Evolutionary conservation across 2,329 filamentous ascomycete genomes (phyloP).

Genomic region (Drechslerella coelobrocha): DNA sequence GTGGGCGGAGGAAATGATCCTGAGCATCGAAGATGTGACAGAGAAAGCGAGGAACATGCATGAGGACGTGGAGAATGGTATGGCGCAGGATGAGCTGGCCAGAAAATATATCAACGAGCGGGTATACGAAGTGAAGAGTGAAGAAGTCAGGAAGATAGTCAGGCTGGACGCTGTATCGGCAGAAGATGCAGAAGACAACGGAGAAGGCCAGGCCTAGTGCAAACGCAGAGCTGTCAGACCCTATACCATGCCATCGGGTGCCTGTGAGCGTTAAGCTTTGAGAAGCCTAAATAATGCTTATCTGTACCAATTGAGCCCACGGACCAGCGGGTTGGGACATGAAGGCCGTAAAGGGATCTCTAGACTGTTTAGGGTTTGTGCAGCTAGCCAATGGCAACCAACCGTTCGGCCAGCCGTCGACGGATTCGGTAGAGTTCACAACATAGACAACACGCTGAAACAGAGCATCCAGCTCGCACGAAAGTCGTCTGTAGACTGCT

Average conservation of each 20-base stretch:
- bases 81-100: conserved; percentile 21
- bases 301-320: too few relatives aligned
- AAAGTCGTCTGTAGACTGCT: too few relatives aligned
- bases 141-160: conserved; percentile 25
- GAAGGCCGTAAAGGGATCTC: too few relatives aligned
- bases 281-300: too few relatives aligned
- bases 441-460: conserved; percentile 25
- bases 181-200: background rate
- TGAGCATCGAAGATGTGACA: conserved; percentile 67
- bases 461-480: background rate
- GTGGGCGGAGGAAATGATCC: conserved; percentile 65
- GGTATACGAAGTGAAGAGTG: conserved; percentile 28
- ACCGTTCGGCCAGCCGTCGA: too few relatives aligned
- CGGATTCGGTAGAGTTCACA: conserved; percentile 24
- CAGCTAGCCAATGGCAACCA: conserved; percentile 5
- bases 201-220: background rate
- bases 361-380: too few relatives aligned
- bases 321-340: too few relatives aligned
- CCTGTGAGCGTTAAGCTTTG: too few relatives aligned
- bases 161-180: conserved; percentile 12
- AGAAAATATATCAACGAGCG: conserved; percentile 37
- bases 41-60: conserved; percentile 61
- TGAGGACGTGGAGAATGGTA: conserved; percentile 32
- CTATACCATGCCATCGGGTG: too few relatives aligned
- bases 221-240: background rate